Evolutionary conservation across 768 basidiomycete species (phyloP), one percentile per base, ranked within the genome.

Genomic region (Lactifluus hygrophoroides): DNA sequence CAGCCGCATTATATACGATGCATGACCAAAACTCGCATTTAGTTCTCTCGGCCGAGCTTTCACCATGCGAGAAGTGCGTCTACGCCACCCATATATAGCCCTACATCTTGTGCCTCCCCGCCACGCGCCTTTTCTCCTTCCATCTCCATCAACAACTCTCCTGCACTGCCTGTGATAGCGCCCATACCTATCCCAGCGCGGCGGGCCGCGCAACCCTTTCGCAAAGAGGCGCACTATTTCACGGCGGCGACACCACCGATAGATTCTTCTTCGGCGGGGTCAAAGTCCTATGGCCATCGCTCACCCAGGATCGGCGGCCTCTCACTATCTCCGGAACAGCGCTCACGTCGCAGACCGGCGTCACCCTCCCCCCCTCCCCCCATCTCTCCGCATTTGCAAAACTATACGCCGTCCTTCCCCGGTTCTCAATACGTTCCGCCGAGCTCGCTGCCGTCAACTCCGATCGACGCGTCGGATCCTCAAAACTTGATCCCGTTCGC

Each of bases 401-500:
- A 56, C 9, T 56, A 60, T n/a, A 17, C 37, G 23, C 49, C 59
- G 9, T 51, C 59, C 3, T 56, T 51, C 13, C 35, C 42, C 14
- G 23, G 37, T 27, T 45, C 49, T 0, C 28, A 38, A 14, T 55
- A 51, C 35, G 40, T 45, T 4, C 44, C 19, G 23, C 59, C 54
- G 10, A 28, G 35, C n/a, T 38, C 59, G 37, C 13, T 32, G n/a
- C 54, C 47, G 3, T 44, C 57, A 9, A 48, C 27, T 47, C 38
- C 19, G 30, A 28, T 63, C 7, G 23, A n/a, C 21, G 21, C 52
- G 13, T 54, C 60, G 28, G 56, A 64, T 27, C 60, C 38, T 9
- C 62, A 46, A 27, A 57, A 62, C 43, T 42, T 64, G 30, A 62
- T 64, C 5, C 62, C 62, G 8, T 28, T 43, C 4, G 37, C 60